Conservation (phyloP, 2,329 filamentous ascomycete species). For the Fonsecaea pedrosoi region DNA sequence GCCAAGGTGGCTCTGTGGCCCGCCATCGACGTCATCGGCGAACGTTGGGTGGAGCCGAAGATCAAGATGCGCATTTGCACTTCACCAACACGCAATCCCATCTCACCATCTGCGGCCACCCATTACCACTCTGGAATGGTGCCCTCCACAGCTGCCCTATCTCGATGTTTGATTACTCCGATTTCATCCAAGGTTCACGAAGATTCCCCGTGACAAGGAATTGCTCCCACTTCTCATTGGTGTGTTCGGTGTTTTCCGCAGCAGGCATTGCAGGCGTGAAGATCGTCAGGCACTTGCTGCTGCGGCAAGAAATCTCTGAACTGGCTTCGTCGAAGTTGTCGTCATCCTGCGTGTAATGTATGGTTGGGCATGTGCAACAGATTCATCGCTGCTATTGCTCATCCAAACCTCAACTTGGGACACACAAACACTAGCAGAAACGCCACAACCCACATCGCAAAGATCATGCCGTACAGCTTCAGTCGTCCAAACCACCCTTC, state of each 20-base stretch:
- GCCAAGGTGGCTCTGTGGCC: not conserved
- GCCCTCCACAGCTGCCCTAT: not conserved
- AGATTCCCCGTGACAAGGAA: constrained; percentile 22
- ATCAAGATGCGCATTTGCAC: not conserved
- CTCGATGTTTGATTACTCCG: constrained; percentile 11
- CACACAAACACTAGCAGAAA: constrained; percentile 82
- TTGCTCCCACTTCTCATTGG: not conserved
- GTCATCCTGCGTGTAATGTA: not conserved
- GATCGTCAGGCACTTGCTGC: constrained; percentile 23
- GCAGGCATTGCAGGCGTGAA: not conserved
- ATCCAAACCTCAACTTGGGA: constrained; percentile 79
- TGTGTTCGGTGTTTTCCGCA: not conserved
- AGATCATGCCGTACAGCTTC: constrained; percentile 83
- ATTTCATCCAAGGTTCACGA: constrained; percentile 10
- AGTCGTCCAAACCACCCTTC: constrained; percentile 85
- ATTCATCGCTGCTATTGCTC: not conserved
- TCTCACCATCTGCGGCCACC: not conserved
- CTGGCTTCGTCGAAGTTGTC: not conserved
- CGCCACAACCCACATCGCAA: constrained; percentile 77
- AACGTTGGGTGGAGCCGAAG: not conserved
- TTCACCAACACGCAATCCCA: constrained; percentile 15
- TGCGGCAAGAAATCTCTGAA: constrained; percentile 1
- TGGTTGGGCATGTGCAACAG: constrained; percentile 1
- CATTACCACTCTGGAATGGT: not conserved
- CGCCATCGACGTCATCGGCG: constrained; percentile 22